Evolutionary conservation across 768 basidiomycete species (phyloP).

Genomic region (Rhizopogon roseolus): DNA sequence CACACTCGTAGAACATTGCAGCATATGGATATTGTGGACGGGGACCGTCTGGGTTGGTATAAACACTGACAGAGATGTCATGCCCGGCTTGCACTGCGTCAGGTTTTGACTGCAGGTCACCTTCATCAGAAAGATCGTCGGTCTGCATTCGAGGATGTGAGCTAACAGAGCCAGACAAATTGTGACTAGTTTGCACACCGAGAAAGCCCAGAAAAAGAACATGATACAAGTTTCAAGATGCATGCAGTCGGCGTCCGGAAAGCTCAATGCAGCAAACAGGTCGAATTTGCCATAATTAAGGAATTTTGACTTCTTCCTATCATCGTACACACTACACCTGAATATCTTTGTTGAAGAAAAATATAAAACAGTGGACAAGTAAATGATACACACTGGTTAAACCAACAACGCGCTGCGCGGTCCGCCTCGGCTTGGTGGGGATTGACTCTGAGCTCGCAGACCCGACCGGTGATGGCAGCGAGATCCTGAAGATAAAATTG

Average conservation of each 20-base stretch:
- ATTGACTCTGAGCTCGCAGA: slow-evolving; percentile 31
- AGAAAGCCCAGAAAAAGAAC: slow-evolving; percentile 36
- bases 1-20: slow-evolving; percentile 35
- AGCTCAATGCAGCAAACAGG: slow-evolving; percentile 33
- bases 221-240: slow-evolving; percentile 32
- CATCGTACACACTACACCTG: slow-evolving; percentile 30
- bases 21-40: slow-evolving; percentile 31
- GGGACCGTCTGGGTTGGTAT: slow-evolving; percentile 20
- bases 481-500: slow-evolving; percentile 33
- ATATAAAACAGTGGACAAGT: background rate
- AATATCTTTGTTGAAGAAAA: background rate
- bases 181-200: slow-evolving; percentile 14
- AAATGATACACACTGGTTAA: slow-evolving; percentile 19
- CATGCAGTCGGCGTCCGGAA: slow-evolving; percentile 30
- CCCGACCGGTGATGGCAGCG: slow-evolving; percentile 29
- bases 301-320: slow-evolving; percentile 29
- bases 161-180: background rate
- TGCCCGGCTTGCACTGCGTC: slow-evolving; percentile 30
- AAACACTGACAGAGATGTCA: slow-evolving; percentile 24
- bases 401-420: slow-evolving; percentile 27
- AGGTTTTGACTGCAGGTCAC: slow-evolving; percentile 28
- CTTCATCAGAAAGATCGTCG: slow-evolving; percentile 34
- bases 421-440: slow-evolving; percentile 30
- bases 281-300: slow-evolving; percentile 34
- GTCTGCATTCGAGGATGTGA: slow-evolving; percentile 18